Base-by-base conservation (phyloP, 2,329 filamentous ascomycete species). In the Tolypocladium album region DNA sequence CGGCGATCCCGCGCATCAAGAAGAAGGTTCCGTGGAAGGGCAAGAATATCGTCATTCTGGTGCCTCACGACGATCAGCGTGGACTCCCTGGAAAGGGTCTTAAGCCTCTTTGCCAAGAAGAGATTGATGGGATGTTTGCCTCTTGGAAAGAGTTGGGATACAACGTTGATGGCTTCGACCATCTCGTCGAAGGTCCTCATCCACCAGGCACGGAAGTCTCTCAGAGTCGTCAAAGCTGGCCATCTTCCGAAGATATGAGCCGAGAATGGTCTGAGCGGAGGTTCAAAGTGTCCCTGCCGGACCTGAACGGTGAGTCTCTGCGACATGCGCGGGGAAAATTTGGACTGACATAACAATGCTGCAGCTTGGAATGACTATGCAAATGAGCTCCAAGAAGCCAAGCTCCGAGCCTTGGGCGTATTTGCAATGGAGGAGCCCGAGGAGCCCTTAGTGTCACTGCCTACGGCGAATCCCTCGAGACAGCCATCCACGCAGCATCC, bases 381-480 rank as follows among this genome's bases (percentile, higher is more conserved):
- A 61, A 83, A 88, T 59, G 87, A 88, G 65, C 78, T 97, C 42
- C 86, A 90, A 66, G 94, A 99, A 76, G 91, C 93, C 62, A 99
- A 97, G 75, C 80, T 99, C 58, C 87, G 92, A 62, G 92, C 93
- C 57, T 81, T 99, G 59, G 94, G 94, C 64, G 94, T 97, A 22
- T 81, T 90, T 62, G 89, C 86, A 42, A 86, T 88, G 56, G 88
- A 91, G 7, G 90, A 94, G 58, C 84, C 86, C 13, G 76, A 82
- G 62, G 77, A 82, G 4, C 76, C 80, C 50, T 84, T 85, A 4
- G 80, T 88, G 64, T 93, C 91, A 17, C 87, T 87, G 12, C 83
- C 78, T n/a, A 78, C 78, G 4, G 80, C 82, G 12, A 78, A 81
- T 57, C 77, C 87, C 64, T 88, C 85, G 67, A 79, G 88, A 61